Base-by-base conservation (phyloP, 75 land plant species). In the Selaginella tamariscina region DNA sequence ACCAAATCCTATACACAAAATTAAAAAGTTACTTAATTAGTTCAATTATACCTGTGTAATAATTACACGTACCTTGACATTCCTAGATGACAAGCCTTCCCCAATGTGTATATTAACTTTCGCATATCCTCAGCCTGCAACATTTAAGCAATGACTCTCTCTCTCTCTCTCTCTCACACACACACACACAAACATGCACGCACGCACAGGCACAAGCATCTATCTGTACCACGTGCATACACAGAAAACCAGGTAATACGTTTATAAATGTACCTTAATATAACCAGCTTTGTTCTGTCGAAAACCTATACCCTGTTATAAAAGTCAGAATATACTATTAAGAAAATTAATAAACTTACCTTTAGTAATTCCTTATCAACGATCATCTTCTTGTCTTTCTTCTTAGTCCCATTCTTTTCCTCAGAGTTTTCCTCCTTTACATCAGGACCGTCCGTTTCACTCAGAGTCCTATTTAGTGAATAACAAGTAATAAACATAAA, bases 41-140 rank as follows among this genome's bases (percentile, higher is more conserved):
- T 70, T 27, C 21, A 20, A 70, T 13, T 1, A 63, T 1, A 64
- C 1, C 24, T 32, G 31, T 24, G 32, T 0, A 55, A 31, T 24
- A 26, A 32, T 30, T 29, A 0, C 56, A 32, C 1, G 13, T 39
- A 92, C 98, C 85, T 90, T 95, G 55, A 95, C 92, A 74, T 92
- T 86, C 63, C 84, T 71, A 65, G 84, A 79, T 0, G 96, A 77
- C 9, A 82, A 85, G 65, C 77, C 57, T 84, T 90, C 56, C 97
- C 92, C 73, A 95, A 68, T 63, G 64, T 78, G 70, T 91, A 96
- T 54, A 95, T 33, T 24, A 95, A 78, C 70, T 78, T 71, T 66
- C 97, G 83, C 76, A 95, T 31, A 79, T 88, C 99, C 33, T 95
- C 97, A 15, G 89, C 85, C 99, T 95, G 98, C 27, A 64, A 31